A percentile compares a stretch with the other conserved stretches of the same genome.
These are phyloP conservation scores for Amphibolis antarctica DNA, from an alignment of 106 monocot genomes.

Conservation along the genomic window DNA sequence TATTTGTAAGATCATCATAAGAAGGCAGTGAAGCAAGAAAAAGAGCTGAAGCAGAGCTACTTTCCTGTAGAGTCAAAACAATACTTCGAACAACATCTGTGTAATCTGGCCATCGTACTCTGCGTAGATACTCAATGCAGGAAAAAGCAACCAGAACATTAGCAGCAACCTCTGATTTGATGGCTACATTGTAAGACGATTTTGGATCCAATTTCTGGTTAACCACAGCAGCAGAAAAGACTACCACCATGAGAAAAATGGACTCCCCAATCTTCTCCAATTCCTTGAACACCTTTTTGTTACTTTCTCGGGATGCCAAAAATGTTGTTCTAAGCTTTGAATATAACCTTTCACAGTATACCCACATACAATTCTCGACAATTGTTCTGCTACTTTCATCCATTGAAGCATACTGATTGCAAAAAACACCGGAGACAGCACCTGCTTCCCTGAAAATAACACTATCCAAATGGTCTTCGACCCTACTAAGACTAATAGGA, in stretches of 20 bases:
- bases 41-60: constrained; percentile 18
- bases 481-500: background rate
- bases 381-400: constrained; percentile 26
- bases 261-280: constrained; percentile 81
- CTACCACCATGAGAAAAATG: constrained; percentile 91
- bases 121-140: constrained; percentile 76
- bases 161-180: constrained; percentile 30
- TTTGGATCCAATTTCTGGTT: constrained; percentile 48
- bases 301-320: constrained; percentile 18
- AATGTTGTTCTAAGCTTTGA: constrained; percentile 23
- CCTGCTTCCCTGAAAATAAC: constrained; percentile 86
- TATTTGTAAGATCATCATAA: constrained; percentile 54
- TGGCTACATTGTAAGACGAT: constrained; percentile 2
- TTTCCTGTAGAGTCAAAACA: constrained; percentile 64
- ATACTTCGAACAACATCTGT: constrained; percentile 69
- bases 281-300: constrained; percentile 26
- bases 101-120: constrained; percentile 66
- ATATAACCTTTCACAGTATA: constrained; percentile 44
- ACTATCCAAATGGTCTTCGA: constrained; percentile 35
- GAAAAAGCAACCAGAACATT: constrained; percentile 72
- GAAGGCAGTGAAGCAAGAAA: constrained; percentile 74
- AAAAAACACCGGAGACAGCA: constrained; percentile 58
- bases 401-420: constrained; percentile 59
- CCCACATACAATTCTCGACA: constrained; percentile 56
- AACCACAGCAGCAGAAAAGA: constrained; percentile 61